Base-by-base conservation (phyloP, 2,329 filamentous ascomycete species). In the Metarhizium robertsii region DNA sequence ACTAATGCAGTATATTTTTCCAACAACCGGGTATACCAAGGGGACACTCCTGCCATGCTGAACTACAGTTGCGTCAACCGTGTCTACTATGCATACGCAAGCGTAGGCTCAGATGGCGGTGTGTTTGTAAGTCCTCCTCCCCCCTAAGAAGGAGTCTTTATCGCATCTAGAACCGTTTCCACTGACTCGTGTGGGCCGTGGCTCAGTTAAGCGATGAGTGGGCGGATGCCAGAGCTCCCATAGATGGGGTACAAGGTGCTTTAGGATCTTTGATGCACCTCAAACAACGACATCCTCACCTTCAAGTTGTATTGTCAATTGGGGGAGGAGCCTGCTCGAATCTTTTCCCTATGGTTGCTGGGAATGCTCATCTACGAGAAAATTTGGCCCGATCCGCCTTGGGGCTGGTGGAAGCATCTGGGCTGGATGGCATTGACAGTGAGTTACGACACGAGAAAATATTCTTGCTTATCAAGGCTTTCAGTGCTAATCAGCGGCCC, bases 1-100 rank as follows among this genome's bases (percentile, higher is more conserved):
- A 81, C 81, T 65, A 94, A 94, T 69, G 88, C 86, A 25, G 86
- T 90, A 18, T 94, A 92, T 72, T 94, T 90, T 69, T 87, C 88
- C n/a, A 92, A 90, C 70, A 84, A 83, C 73, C 78, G 84, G 57
- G 81, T 90, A 61, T 90, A 91, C 71, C 78, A 79, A 55, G 81
- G 85, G 60, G 83, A 89, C 63, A 87, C 87, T 16, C 89, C 89
- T 0, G 87, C 83, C 1, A 83, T 83, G 55, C 74, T 92, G 65
- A 88, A 88, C 67, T 83, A 90, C 68, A 82, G 82, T 61, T 88
- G 86, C 64, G 84, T 92, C 64, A 91, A 86, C 61, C 86, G 90
- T 65, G 83, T 92, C 30, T 92, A 91, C 70, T 92, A 92, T 67
- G 87, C 88, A 13, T 92, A 89, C 79, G 88, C 88, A 57, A 87